Evolutionary conservation across 768 basidiomycete species (phyloP), one percentile per base, ranked within the genome.

Genomic region (Lyophyllum semitale): DNA sequence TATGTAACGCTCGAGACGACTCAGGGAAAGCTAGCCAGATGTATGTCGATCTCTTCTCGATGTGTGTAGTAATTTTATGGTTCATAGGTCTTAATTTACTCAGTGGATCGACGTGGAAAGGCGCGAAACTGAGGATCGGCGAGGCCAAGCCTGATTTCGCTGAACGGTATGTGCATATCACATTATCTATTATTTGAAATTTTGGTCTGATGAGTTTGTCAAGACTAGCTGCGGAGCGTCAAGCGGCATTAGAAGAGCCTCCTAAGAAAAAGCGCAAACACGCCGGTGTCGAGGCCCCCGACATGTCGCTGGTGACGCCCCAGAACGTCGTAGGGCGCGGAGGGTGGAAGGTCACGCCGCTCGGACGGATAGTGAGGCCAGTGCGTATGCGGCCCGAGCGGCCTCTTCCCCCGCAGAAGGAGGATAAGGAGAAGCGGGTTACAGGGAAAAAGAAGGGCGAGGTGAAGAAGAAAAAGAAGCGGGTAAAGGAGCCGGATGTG

Each of bases 81-180:
- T 26, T 46, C 27, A 6, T 41, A 92, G 90, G 90, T 68, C 75
- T 90, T 68, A 92, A 84, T 65, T 68, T 84, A 2, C 77, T 94
- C 25, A 92, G 87, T 57, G 92, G 93, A 30, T 84, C 88, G 6
- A 89, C 83, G 0, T 95, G 91, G 89, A 93, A 92, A 72, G 93
- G 93, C n/a, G 74, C 91, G 20, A 93, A 89, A 60, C 72, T 94
- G 29, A 81, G 91, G 17, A 81, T 94, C 32, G 90, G 90, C 8
- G 90, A 93, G 60, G 91, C 92, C n/a, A 88, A 84, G 58, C 87
- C 86, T 1, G 85, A 92, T 66, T 93, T 78, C 62, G 68, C 68
- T 2, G 84, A 87, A 64, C 77, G 84, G 91, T 88, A 47, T 33
- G 75, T 60, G 22, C n/a, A 26, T 5, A 27, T 18, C 8, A 8